Base-by-base conservation (phyloP, 1,139 yeast genomes). In the Debaryomycetaceae sp. region DNA sequence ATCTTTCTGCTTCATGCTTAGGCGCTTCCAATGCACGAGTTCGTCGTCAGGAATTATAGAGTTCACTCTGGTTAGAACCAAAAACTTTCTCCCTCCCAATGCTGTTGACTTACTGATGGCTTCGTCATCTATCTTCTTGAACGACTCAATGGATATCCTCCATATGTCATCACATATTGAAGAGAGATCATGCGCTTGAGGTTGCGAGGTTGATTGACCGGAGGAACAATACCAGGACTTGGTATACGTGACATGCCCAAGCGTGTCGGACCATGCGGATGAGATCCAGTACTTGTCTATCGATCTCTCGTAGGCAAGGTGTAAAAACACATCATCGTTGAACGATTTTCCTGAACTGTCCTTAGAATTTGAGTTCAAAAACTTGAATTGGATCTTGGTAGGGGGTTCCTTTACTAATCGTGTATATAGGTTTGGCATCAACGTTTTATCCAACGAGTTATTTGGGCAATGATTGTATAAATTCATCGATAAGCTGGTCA, bases 181-280 rank as follows among this genome's bases (percentile, higher is more conserved):
- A 1, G 65, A 69, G 40, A 72, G 52, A 46, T 70, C 73, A 45
- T 58, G 56, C 6, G 54, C 51, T 9, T 51, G 45, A 4, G 51
- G 39, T 24, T 44, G 46, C 8, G 20, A 27, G 11, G 36, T 20
- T 11, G 20, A 24, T 14, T 44, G 45, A 5, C 47, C 31, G n/a
- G 52, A 42, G 5, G 78, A 60, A 56, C 82, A 72, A 52, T 72
- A 75, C 91, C 91, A 85, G 1, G 91, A 78, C 52, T 83, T 85
- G 1, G 84, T 77, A 45, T 74, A 74, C 6, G 84, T 79, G 6
- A 80, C 74, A 7, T 72, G 71, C 0, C 97, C 97, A 56, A 78
- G 75, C 42, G 93, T 93, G 58, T 91, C 97, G 0, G 95, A 76
- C 95, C 97, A 89, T 0, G 96, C 85, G 0, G 89, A 95, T 24